Base-by-base conservation (phyloP, 2,329 filamentous ascomycete species). In the Fusarium nisikadoi region DNA sequence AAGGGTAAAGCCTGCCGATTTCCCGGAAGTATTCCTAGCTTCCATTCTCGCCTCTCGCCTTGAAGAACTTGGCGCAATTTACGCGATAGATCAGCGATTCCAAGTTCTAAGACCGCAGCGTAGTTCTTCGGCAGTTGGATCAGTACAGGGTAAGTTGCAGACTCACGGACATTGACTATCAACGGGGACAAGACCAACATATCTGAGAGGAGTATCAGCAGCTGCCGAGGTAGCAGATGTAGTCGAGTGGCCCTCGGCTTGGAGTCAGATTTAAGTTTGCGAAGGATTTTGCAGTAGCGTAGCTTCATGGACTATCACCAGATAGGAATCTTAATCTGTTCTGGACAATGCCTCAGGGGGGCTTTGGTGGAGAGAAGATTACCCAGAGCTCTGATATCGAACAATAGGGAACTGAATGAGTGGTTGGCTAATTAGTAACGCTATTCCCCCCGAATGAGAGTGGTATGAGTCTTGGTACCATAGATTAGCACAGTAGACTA, bases 261-360 rank as follows among this genome's bases (percentile, higher is more conserved):
- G 39, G 8, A 10, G 9, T n/a, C 11, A 49, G 7, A 23, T 19
- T 33, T 10, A 25, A 10, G 8, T 50, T 14, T 6, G 6, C 31
- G 47, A 35, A 50, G 47, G 47, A 35, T 50, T 50, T 3, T 50
- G 47, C 47, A 50, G 47, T 50, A 50, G 47, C 47, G 47, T 50
- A 50, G 47, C 47, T 35, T 25, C 1, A 3, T 25, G 2, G 17
- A 11, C 47, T 50, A 20, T 31, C 20, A 25, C 47, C 3, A 35
- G 47, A 33, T 25, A 50, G 47, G 47, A 35, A 35, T 13, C 5
- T 3, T 50, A 6, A 33, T 35, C 16, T 29, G 29, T 19, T 23
- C 2, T 13, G 9, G 0, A 19, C 35, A 50, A 50, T 50, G 46
- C 46, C n/a, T 35, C 29, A n/a, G 29, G 23, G 11, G 6, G 13